Evolutionary conservation across 2,329 filamentous ascomycete species (phyloP).

Genomic region (Endoconidiophora polonica): DNA sequence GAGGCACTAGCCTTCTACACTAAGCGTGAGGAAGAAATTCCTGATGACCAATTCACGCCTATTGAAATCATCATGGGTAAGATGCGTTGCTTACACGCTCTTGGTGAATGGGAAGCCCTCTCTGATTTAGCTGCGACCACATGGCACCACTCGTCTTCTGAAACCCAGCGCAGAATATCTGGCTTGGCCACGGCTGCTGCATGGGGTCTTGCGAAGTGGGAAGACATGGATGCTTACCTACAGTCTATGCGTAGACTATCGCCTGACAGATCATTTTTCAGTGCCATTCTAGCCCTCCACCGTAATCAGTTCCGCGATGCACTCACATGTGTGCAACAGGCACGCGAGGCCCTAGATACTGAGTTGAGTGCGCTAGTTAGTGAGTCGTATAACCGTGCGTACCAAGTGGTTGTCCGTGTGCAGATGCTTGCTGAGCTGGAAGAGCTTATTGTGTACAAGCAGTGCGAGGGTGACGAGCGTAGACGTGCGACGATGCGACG

Average conservation of each 20-base stretch:
- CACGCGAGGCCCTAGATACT: slow-evolving; percentile 82
- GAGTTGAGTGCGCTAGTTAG: slow-evolving; percentile 93
- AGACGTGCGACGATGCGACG: slow-evolving; percentile 81
- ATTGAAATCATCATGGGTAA: slow-evolving; percentile 98
- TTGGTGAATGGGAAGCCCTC: slow-evolving; percentile 93
- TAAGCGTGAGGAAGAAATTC: slow-evolving; percentile 36
- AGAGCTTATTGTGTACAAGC: slow-evolving; percentile 96
- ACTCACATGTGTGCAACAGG: slow-evolving; percentile 73
- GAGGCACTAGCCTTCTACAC: slow-evolving; percentile 88
- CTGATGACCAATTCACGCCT: slow-evolving; percentile 35
- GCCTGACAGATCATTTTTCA: slow-evolving; percentile 93
- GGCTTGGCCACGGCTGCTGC: slow-evolving; percentile 88
- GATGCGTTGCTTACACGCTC: slow-evolving; percentile 92
- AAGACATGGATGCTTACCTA: slow-evolving; percentile 94
- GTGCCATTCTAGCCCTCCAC: slow-evolving; percentile 85
- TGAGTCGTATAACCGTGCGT: slow-evolving; percentile 94
- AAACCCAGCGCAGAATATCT: slow-evolving; percentile 80
- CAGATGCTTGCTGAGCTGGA: slow-evolving; percentile 98
- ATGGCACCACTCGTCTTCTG: slow-evolving; percentile 76
- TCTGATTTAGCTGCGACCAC: slow-evolving; percentile 80
- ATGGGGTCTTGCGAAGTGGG: slow-evolving; percentile 94
- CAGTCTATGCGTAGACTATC: slow-evolving; percentile 87
- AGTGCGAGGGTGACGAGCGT: slow-evolving; percentile 61
- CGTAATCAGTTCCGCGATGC: slow-evolving; percentile 92
- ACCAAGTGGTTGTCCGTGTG: slow-evolving; percentile 92